A percentile compares a stretch with the other conserved stretches of the same genome.
Conservation (phyloP, 306 rosid species). For the Pyrus bretschneideri region DNA sequence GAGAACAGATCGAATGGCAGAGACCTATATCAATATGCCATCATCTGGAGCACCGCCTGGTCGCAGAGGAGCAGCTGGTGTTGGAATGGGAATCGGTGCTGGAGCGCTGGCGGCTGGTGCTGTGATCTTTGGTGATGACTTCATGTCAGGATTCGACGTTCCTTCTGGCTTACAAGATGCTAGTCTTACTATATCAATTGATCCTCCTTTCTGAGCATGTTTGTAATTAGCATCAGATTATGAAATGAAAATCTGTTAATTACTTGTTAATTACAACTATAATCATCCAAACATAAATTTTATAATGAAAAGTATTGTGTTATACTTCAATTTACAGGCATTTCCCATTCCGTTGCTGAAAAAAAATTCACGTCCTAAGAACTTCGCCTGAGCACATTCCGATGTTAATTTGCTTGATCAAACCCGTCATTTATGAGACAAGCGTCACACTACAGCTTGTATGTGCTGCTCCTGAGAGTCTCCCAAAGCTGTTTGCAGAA, state of each 20-base stretch:
- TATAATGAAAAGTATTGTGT: background rate
- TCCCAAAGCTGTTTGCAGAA: conserved; percentile 40
- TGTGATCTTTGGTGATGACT: conserved; percentile 76
- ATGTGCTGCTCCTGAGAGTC: conserved; percentile 30
- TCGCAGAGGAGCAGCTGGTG: conserved; percentile 31
- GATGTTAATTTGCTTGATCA: background rate
- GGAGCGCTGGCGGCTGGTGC: conserved; percentile 88
- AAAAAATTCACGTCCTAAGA: background rate
- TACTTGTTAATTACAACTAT: background rate
- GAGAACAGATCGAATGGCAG: conserved; percentile 27
- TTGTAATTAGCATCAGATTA: conserved; percentile 9
- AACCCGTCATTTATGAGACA: background rate
- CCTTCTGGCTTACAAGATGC: conserved; percentile 42
- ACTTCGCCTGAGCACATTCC: background rate
- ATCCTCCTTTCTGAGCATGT: conserved; percentile 42
- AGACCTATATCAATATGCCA: conserved; percentile 39
- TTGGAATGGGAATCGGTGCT: conserved; percentile 60
- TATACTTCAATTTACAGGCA: background rate
- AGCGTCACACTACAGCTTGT: conserved; percentile 4
- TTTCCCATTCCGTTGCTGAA: background rate
- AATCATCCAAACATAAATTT: background rate
- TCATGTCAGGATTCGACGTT: conserved; percentile 61
- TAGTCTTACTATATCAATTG: conserved; percentile 23
- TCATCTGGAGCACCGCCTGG: conserved; percentile 30
- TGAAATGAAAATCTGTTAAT: background rate